Evolutionary conservation across 2,329 filamentous ascomycete genomes (phyloP).

Genomic region (Aulographum hederae): DNA sequence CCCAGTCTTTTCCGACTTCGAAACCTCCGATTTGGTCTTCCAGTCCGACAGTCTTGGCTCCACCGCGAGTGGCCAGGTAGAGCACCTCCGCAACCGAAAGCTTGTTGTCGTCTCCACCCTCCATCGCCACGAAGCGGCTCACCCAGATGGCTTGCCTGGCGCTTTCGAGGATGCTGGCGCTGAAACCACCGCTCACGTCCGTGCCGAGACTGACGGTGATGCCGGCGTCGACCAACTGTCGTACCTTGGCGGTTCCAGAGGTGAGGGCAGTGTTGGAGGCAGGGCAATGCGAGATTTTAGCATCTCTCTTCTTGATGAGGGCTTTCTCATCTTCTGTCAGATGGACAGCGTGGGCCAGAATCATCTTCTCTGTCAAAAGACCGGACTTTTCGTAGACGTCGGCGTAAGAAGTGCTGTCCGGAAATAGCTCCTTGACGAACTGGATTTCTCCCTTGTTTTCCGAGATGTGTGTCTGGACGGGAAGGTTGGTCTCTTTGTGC

Average conservation of each 20-base stretch:
- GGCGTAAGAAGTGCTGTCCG: conserved; percentile 44
- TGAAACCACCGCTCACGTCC: conserved; percentile 80
- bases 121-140: conserved; percentile 51
- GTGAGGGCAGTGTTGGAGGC: conserved; percentile 71
- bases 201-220: conserved; percentile 75
- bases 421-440: conserved; percentile 55
- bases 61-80: conserved; percentile 75
- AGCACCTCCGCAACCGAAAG: conserved; percentile 73
- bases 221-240: conserved; percentile 54
- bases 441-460: conserved; percentile 62
- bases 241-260: conserved; percentile 58
- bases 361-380: conserved; percentile 53
- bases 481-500: conserved; percentile 41
- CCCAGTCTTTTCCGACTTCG: conserved; percentile 73
- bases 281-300: conserved; percentile 71
- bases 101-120: conserved; percentile 32
- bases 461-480: conserved; percentile 76
- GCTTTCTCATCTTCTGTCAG: conserved; percentile 46
- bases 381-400: conserved; percentile 59
- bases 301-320: conserved; percentile 40
- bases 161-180: conserved; percentile 63
- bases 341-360: conserved; percentile 76
- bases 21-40: conserved; percentile 58
- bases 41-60: conserved; percentile 64
- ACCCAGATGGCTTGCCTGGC: conserved; percentile 66